phyloP scores from a whole-genome alignment of 345 rosid genomes.

The Bretschneidera sinensis region DNA sequence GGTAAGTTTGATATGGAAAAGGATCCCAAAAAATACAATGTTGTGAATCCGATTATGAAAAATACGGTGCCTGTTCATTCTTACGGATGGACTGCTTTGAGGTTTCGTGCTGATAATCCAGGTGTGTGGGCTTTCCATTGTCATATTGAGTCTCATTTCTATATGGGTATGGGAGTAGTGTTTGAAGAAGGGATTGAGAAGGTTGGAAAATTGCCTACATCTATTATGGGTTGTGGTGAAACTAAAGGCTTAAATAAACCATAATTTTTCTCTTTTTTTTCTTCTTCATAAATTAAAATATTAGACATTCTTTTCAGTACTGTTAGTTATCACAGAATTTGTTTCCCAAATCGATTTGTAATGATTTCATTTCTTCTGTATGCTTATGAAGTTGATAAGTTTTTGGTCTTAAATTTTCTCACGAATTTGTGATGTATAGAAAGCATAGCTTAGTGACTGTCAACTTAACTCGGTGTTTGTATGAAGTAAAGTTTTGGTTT shows the following conservation, averaged over 20 bases:
- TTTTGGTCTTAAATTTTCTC: no score
- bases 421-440: no score
- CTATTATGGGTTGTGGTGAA: slow-evolving; percentile 61
- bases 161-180: slow-evolving; percentile 69
- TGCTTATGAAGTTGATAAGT: no score
- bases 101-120: slow-evolving; percentile 59
- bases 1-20: slow-evolving; percentile 49
- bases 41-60: slow-evolving; percentile 66
- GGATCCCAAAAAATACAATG: slow-evolving; percentile 45
- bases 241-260: slow-evolving; percentile 11
- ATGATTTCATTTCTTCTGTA: no score
- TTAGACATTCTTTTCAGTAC: no score
- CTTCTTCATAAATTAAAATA: no score
- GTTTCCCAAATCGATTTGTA: no score
- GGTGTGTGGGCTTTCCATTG: slow-evolving; percentile 77
- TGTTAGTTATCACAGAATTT: no score
- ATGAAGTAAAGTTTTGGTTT: no score
- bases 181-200: slow-evolving; percentile 49
- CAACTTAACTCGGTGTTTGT: no score
- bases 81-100: slow-evolving; percentile 67
- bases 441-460: no score
- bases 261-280: no score
- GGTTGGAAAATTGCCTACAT: slow-evolving; percentile 46
- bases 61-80: slow-evolving; percentile 75
- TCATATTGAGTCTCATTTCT: slow-evolving; percentile 68